Conservation (phyloP, 2,329 filamentous ascomycete species). For the Pseudohalonectria lignicola region DNA sequence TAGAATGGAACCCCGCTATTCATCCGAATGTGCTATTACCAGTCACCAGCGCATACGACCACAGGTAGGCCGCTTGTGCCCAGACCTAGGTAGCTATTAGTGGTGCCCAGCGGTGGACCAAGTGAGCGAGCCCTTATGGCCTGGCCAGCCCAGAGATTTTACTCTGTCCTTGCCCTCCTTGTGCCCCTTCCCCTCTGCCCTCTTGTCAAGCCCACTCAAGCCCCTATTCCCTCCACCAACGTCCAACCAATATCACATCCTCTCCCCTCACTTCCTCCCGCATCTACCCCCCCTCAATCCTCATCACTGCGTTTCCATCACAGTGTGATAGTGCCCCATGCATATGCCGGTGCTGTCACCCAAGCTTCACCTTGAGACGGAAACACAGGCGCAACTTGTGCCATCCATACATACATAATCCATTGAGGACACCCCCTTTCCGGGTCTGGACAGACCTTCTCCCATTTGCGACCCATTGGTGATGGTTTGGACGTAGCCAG, state of each 20-base stretch:
- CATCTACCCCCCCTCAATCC: neutral
- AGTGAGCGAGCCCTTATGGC: too few species aligned
- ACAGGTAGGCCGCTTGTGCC: neutral
- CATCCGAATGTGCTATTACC: too few species aligned
- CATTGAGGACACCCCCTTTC: neutral
- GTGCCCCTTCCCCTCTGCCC: neutral
- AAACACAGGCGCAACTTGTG: neutral
- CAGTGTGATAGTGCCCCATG: constrained; percentile 3
- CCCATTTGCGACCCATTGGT: constrained; percentile 2
- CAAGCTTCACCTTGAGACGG: neutral
- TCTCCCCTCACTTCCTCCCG: neutral
- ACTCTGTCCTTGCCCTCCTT: neutral
- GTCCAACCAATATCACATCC: neutral
- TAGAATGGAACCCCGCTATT: neutral
- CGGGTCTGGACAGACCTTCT: constrained; percentile 1
- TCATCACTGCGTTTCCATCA: neutral
- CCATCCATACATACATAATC: constrained; percentile 2
- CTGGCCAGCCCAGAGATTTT: neutral
- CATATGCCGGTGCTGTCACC: constrained; percentile 3
- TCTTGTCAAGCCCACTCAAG: neutral
- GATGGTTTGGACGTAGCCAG: neutral
- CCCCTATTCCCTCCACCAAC: neutral
- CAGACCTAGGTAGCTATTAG: too few species aligned
- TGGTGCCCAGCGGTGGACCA: too few species aligned
- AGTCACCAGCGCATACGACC: neutral